Base-by-base conservation (phyloP, 2,329 filamentous ascomycete genomes). In the Stachybotrys chartarum region DNA sequence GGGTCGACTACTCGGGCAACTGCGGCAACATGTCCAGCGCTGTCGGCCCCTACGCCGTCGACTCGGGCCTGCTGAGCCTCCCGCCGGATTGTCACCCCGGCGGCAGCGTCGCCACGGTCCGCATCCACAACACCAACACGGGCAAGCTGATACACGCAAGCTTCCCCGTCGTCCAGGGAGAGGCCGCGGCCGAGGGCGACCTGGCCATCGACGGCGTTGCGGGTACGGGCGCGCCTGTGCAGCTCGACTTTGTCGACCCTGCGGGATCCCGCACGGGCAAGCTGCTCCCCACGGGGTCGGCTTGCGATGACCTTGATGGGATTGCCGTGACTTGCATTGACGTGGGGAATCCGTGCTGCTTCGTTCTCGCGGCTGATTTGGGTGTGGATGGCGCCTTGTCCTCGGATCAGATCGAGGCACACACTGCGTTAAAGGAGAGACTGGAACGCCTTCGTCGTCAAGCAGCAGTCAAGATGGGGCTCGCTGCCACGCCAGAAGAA, bases 91-190 rank as follows among this genome's bases (percentile, higher is more conserved):
- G 16, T 17, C 18, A 3, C 16, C 45, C 7, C 7, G n/a, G 18
- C 18, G 45, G 45, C 45, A 24, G 45, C 45, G 56, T 64, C 16
- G 67, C 72, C 5, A 78, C 70, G 0, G 78, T 88, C 7, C 74
- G 77, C 54, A 82, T 88, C 44, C 76, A 78, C 63, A 89, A 89
- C 65, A 88, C 84, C 3, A 89, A 89, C 61, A 88, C 85, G 0
- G 72, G 71, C 3, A 87, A 87, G 63, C 66, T 82, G 24, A 82
- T 87, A 54, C 68, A 79, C 50, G 73, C 79, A 0, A 77, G 70
- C 0, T 86, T 86, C 59, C 69, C 75, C 0, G 72, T 83, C 1
- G 61, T 70, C 0, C 72, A 73, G 5, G 75, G 57, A 16, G 55
- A 59, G 44, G 57, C 57, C 11, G 53, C 54, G 7, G 54, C 54